Base-by-base conservation (phyloP, 768 basidiomycete genomes). In the Auricularia sp. region DNA sequence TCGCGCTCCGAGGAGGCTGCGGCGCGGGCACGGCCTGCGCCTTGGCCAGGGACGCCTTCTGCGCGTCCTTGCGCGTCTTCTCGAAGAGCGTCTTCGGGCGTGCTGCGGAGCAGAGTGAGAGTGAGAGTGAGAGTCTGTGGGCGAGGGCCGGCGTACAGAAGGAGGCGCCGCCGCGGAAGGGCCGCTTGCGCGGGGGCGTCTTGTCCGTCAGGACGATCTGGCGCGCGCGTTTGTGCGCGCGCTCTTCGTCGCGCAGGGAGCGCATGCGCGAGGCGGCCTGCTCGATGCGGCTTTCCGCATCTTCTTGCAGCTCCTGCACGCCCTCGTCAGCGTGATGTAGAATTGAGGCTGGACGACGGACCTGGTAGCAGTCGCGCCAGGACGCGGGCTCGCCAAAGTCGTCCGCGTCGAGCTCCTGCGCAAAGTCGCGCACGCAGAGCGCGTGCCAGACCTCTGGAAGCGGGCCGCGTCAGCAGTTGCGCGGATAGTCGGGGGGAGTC, bases 161-260 rank as follows among this genome's bases (percentile, higher is more conserved):
- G 29, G 29, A 29, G 29, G 29, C 29, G 29, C 29, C 29, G 29
- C 29, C 29, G 29, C 29, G 29, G 29, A 29, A 29, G 39, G 79
- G 69, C 61, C 89, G 87, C 75, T 90, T 91, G 35, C 80, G 68
- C 23, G 84, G 85, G 34, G 88, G 88, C 14, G 88, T 68, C 67
- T 77, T 81, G 73, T 89, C 87, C 18, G 88, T 91, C 62, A 86
- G 69, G 72, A 90, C 91, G 65, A 93, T 82, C 74, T 87, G 85
- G 65, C 84, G 81, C 73, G 88, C 87, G 73, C 81, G 89, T 78
- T 87, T 91, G 67, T 85, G 85, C 71, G 87, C 85, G 43, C 86
- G 87, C 11, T 82, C 87, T 72, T 87, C 85, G 70, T 83, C 79
- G 21, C 88, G 84, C 69, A 87, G 84, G 58, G 74, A 82, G 66